Conservation (phyloP, 2,329 filamentous ascomycete genomes). For the Rhynchosporium graminicola region DNA sequence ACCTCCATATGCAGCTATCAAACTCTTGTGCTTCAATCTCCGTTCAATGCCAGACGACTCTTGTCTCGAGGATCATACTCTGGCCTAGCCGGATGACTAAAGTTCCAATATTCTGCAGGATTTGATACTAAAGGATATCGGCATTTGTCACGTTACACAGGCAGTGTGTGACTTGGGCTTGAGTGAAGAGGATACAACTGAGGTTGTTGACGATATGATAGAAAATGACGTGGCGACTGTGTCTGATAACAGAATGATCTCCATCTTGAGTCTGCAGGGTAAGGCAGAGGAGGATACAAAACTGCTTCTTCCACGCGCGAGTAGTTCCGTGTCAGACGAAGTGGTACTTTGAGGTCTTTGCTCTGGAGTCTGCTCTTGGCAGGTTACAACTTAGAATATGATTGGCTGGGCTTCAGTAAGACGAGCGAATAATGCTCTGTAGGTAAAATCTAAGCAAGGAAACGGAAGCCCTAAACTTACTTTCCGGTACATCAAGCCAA, state of each 20-base stretch:
- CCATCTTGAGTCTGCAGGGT: background rate
- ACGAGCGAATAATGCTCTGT: too few relatives aligned
- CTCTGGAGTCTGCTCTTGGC: too few relatives aligned
- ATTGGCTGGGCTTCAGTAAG: too few relatives aligned
- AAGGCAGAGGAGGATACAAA: background rate
- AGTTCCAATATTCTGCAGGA: constrained; percentile 14
- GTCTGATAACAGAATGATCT: background rate
- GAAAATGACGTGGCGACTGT: background rate
- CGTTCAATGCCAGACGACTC: background rate
- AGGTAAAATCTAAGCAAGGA: too few relatives aligned
- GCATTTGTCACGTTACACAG: background rate
- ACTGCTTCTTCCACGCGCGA: background rate
- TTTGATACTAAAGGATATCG: background rate
- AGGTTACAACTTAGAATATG: too few relatives aligned
- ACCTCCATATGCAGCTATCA: background rate
- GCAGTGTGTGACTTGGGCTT: background rate
- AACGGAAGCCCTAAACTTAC: too few relatives aligned
- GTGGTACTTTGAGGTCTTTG: too few relatives aligned
- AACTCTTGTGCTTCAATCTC: background rate
- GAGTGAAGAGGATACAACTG: too few relatives aligned
- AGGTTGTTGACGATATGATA: background rate
- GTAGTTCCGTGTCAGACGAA: too few relatives aligned
- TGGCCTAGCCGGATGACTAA: background rate
- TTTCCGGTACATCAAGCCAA: too few relatives aligned
- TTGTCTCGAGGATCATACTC: background rate